Evolutionary conservation across 306 rosid genomes (phyloP), one percentile per base, ranked within the genome.

Genomic region (Cicer judaicum): DNA sequence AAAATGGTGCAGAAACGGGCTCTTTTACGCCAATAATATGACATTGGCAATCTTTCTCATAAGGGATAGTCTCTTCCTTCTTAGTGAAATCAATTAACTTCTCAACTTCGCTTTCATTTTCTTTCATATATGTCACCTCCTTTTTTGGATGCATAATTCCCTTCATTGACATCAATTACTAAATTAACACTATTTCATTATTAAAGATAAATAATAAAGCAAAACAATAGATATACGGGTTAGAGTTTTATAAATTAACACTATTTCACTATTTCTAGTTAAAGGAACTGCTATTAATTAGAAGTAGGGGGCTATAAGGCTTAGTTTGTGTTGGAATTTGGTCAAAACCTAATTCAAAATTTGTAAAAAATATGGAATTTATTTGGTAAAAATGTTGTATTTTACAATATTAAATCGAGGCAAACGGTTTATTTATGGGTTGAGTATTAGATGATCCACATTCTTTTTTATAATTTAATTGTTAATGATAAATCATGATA

Each of bases 1-100:
- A 93, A 85, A 90, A 93, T 8, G 98, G 97, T 42, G 98, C 91
- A 13, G 98, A 87, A 40, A 86, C 87, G n/a, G 97, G 97, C 36
- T 90, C 87, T 14, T 68, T 79, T 15, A 56, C 59, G 24, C 41
- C 15, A 12, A 34, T 19, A 39, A 4, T 50, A 42, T 70, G 82
- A 57, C 93, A 86, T 12, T 81, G 82, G 24, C 90, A 84, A 40
- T 50, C 65, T 75, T 69, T 78, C 50, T 77, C 78, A 10, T 50
- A 55, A 13, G 46, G 2, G 11, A 80, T 2, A 61, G 13, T 53
- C 46, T 56, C 76, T 53, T 4, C 57, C 74, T 76, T 75, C 75
- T 81, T 64, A 2, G 44, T 62, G 80, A 57, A 61, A 73, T 75
- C 80, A 42, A 19, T 47, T 38, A 57, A 7, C 43, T 68, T 42